Base-by-base conservation (phyloP, 768 basidiomycete genomes). In the Trametes punicea region DNA sequence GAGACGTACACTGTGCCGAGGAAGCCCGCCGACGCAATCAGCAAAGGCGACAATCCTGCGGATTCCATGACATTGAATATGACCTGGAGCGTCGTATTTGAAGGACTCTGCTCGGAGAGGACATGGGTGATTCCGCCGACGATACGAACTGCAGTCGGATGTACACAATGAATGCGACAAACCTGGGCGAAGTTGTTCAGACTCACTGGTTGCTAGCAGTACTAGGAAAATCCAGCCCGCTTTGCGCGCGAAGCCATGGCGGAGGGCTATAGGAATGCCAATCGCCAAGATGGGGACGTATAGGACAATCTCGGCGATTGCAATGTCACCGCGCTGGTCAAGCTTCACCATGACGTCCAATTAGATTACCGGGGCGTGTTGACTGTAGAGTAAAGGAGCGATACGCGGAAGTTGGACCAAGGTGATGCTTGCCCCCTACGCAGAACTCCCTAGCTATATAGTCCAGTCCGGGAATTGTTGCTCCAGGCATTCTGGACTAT, bases 191-290 rank as follows among this genome's bases (percentile, higher is more conserved):
- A 50, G 3, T 31, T 26, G 2, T 16, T 15, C 10, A 36, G 38
- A 73, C 81, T 65, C 57, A 85, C 85, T 69, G 40, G 78, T 59
- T 9, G 84, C 76, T 55, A 88, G 85, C 10, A 85, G 67, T 39
- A 80, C 73, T 11, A 88, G 74, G 59, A 81, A 81, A n/a, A 87
- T 67, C 84, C 84, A 88, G 57, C 84, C 87, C 27, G 77, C 80
- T 67, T 83, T 80, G 34, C 77, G 74, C 56, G 80, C 69, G 60
- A 85, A 75, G 31, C 78, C 80, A 73, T 87, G 82, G 27, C 76
- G 80, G 46, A 75, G 64, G 45, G 75, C 70, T 40, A 85, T 66
- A 31, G 75, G 67, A 46, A 78, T 31, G 1, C 80, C 73, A 36
- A 84, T 49, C 45, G 73, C 58, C 21, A 79, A 66, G 61, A 87